phyloP scores from a whole-genome alignment of 371 early-diverging fungal genomes.

The Apophysomyces ossiformis region DNA sequence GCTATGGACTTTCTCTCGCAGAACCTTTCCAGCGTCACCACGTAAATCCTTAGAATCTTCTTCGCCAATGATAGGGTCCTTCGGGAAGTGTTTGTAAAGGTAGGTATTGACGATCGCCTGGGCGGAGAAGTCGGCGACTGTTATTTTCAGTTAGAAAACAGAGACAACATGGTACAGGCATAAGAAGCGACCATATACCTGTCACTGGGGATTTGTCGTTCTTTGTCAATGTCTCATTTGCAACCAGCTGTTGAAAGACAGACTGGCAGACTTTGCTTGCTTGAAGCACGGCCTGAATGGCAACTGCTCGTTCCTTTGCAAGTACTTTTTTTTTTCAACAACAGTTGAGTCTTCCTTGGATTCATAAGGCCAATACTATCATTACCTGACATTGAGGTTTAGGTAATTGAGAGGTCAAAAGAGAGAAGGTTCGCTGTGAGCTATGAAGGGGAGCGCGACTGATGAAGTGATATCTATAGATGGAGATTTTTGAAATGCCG shows the following conservation, averaged over 20 bases:
- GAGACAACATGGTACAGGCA: background rate
- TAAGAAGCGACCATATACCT: conserved; percentile 42
- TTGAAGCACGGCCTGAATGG: conserved; percentile 85
- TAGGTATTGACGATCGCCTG: conserved; percentile 94
- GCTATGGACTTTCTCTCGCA: conserved; percentile 79
- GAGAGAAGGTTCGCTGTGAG: too few species aligned
- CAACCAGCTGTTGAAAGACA: conserved; percentile 82
- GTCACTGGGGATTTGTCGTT: conserved; percentile 96
- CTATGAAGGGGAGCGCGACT: too few species aligned
- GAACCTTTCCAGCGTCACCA: conserved; percentile 65
- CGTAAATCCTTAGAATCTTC: conserved; percentile 89
- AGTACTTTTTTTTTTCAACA: conserved; percentile 29
- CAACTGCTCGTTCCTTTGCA: conserved; percentile 78
- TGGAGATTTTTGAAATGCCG: conserved; percentile 1
- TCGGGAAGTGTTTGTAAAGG: conserved; percentile 76
- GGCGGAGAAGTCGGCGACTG: conserved; percentile 94
- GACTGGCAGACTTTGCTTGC: conserved; percentile 86
- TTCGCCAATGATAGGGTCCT: conserved; percentile 93
- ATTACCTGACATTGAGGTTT: background rate
- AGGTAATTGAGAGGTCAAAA: background rate
- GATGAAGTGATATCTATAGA: background rate
- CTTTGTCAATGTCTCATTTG: conserved; percentile 83
- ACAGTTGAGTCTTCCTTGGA: background rate
- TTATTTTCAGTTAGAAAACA: background rate
- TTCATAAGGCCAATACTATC: background rate